A percentile compares a stretch with the other conserved stretches of the same genome.
Evolutionary conservation across 1,284 basidiomycete genomes (phyloP).

Genomic region (Fomitiporia mediterranea): DNA sequence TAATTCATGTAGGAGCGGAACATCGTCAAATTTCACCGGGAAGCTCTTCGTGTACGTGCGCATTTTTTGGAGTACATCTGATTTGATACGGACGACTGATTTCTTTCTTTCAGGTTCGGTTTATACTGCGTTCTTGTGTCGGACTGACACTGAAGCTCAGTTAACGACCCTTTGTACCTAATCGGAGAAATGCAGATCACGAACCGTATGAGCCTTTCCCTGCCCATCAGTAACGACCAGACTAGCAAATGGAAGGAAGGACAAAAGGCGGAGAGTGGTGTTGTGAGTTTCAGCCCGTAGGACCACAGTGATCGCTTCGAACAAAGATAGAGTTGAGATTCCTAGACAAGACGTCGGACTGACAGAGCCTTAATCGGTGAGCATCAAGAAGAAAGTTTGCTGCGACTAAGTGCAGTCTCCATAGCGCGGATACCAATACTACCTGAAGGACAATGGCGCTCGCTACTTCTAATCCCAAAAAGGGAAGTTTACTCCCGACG

Average conservation of each 20-base stretch:
- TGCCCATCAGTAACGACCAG: no score
- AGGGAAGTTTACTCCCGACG: slow-evolving; percentile 12
- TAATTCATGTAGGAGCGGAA: no score
- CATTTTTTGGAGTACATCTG: no score
- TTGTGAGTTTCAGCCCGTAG: not conserved
- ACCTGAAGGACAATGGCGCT: slow-evolving; percentile 19
- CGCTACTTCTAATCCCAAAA: slow-evolving; percentile 5
- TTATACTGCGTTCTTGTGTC: no score
- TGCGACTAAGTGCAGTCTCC: slow-evolving; percentile 20
- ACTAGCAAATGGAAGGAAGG: no score
- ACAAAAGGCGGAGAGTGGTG: not conserved
- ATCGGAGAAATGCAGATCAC: no score
- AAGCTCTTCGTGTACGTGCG: no score
- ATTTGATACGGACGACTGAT: no score
- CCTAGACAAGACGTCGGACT: slow-evolving; percentile 15
- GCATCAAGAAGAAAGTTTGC: slow-evolving; percentile 13
- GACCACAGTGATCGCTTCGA: not conserved
- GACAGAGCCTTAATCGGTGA: slow-evolving; percentile 11
- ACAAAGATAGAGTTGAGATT: slow-evolving; percentile 17
- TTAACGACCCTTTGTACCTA: not conserved
- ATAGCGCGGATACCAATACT: slow-evolving; percentile 17
- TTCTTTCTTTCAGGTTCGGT: not conserved
- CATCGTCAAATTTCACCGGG: no score
- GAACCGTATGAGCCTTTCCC: no score
- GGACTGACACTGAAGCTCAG: no score